These are phyloP conservation scores for Coelastrella sp. DNA, from an alignment of 139 green algal species.

Conservation along the genomic window DNA sequence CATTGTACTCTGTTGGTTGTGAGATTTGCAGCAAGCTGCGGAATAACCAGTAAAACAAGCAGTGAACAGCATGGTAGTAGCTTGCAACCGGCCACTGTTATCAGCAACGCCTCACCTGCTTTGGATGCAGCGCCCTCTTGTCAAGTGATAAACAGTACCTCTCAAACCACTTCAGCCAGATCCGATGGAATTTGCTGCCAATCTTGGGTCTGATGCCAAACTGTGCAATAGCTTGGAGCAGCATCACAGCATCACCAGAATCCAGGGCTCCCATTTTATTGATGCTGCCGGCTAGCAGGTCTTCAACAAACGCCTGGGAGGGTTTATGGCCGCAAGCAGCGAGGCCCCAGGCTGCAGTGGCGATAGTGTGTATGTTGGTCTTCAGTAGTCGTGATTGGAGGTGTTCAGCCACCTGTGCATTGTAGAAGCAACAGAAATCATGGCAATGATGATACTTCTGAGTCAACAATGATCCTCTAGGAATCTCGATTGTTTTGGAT, in stretches of 20 bases:
- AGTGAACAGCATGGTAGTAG: neutral
- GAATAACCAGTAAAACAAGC: neutral
- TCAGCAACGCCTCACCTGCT: constrained; percentile 8
- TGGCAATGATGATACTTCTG: too few relatives aligned
- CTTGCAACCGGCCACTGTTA: neutral
- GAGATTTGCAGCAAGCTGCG: too few relatives aligned
- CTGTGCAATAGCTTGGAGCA: constrained; percentile 12
- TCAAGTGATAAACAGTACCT: constrained; percentile 17
- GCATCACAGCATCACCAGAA: neutral
- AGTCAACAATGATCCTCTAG: too few relatives aligned
- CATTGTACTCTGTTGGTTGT: neutral
- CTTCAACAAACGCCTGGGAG: neutral
- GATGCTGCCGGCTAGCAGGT: constrained; percentile 19
- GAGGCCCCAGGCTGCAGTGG: neutral
- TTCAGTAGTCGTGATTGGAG: neutral
- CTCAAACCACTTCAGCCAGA: constrained; percentile 38
- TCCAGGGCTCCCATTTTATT: neutral
- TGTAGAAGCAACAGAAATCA: too few relatives aligned
- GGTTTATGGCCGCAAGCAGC: neutral
- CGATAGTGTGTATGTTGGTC: constrained; percentile 1
- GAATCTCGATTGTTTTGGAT: too few relatives aligned
- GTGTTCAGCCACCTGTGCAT: constrained; percentile 5
- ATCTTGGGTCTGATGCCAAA: constrained; percentile 12
- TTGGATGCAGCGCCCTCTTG: neutral
- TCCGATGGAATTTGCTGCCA: neutral